Conservation (phyloP, 2,329 filamentous ascomycete species). For the Microsporum ferrugineum region DNA sequence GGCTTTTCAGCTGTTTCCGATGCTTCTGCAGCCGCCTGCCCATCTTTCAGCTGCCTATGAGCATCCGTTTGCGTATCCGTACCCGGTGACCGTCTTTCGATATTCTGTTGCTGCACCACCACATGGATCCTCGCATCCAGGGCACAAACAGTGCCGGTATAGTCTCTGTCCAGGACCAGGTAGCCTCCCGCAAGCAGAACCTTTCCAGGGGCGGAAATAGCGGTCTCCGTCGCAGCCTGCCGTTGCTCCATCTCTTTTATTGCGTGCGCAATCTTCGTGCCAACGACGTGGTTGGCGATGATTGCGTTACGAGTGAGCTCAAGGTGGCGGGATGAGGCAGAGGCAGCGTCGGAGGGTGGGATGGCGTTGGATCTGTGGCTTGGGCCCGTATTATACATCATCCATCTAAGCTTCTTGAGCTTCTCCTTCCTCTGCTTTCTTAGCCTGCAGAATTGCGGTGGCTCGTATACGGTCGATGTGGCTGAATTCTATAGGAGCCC, state of each 20-base stretch:
- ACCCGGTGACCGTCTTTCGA: conserved; percentile 22
- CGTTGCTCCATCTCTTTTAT: not conserved
- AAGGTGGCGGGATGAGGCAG: not conserved
- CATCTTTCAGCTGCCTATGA: not conserved
- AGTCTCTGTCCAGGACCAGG: conserved; percentile 76
- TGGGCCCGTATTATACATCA: not conserved
- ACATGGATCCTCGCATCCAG: conserved; percentile 55
- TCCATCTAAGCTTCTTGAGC: not conserved
- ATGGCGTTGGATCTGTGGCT: not conserved
- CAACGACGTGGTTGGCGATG: not conserved
- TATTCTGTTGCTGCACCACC: conserved; percentile 41
- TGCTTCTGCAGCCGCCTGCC: not conserved
- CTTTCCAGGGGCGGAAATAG: conserved; percentile 88
- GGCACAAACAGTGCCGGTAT: conserved; percentile 62
- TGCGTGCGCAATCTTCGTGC: not conserved
- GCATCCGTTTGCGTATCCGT: conserved; percentile 13
- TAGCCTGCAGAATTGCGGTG: not conserved
- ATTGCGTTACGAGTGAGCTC: not conserved
- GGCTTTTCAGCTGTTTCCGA: conserved; percentile 8
- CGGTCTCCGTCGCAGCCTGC: conserved; percentile 28
- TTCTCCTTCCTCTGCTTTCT: not conserved
- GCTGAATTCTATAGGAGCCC: not conserved
- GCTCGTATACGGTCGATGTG: not conserved
- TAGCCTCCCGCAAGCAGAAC: conserved; percentile 92
- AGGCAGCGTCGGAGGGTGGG: not conserved